Base-by-base conservation (phyloP, 768 basidiomycete species). In the Lactarius akahatsu region DNA sequence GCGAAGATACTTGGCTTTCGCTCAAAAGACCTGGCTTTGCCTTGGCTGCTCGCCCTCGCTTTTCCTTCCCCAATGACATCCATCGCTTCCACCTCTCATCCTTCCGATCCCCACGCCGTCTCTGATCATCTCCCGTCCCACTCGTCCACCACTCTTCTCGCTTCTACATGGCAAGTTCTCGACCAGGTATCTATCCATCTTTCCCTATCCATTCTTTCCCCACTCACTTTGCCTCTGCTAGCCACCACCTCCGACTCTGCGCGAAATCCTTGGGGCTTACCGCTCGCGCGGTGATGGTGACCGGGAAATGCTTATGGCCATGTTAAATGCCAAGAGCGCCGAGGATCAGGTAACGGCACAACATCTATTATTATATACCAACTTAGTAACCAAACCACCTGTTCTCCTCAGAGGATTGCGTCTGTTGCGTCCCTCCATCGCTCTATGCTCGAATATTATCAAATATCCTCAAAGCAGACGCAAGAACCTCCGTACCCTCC, bases 311-410 rank as follows among this genome's bases (percentile, higher is more conserved):
- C 81, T 97, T 26, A 82, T 96, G 41, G 86, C 92, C 70, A 91
- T 97, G 84, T 81, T 97, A 59, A 93, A 90, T 67, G 94, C 94
- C 73, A 97, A 97, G 80, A 85, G 87, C 56, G 89, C 95, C 15
- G 95, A 97, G 75, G 95, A 97, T 74, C 91, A 96, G 85, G 93
- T 92, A 70, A 50, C 26, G 13, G 36, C 36, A n/a, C 85, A 28
- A 72, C 70, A 59, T 41, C 26, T 34, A 6, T 61, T 23, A 58
- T 32, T 23, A 32, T 30, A 38, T 32, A 52, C 11, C 40, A 13
- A 52, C 50, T 52, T 61, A 4, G 56, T 32, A 30, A 56, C 59
- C 28, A 61, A 57, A 67, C 40, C 59, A 59, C 64, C 60, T 55
- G 61, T 63, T 59, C 43, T 59, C 43, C 67, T 54, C 71, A 92